phyloP scores from a whole-genome alignment of 2,329 filamentous ascomycete species.

The Ceratocystis smalleyi region DNA sequence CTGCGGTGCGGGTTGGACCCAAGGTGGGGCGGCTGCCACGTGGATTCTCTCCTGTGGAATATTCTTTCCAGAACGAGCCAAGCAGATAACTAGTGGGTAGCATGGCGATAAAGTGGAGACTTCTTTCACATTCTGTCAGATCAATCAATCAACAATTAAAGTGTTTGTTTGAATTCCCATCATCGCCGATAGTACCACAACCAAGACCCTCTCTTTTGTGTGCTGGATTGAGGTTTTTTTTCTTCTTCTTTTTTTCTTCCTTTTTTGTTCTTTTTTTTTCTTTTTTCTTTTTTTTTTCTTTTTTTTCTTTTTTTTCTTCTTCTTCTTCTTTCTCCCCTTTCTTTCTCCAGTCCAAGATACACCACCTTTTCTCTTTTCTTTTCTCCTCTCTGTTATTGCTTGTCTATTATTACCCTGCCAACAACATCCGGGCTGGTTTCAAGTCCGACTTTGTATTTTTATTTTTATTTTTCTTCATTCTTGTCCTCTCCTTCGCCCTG shows the following conservation, averaged over 20 bases:
- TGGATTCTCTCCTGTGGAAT: slow-evolving; percentile 4
- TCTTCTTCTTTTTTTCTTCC: neutral
- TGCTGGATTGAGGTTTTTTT: too few species aligned
- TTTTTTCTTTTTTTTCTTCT: neutral
- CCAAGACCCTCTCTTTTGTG: neutral
- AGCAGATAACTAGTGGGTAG: slow-evolving; percentile 6
- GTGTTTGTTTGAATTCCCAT: neutral
- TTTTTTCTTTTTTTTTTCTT: neutral
- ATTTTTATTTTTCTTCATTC: neutral
- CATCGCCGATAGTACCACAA: too few species aligned
- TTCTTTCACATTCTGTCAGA: neutral
- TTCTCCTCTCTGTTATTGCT: neutral
- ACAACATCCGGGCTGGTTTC: too few species aligned
- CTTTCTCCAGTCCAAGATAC: neutral
- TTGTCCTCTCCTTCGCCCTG: neutral
- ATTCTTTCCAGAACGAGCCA: slow-evolving; percentile 10
- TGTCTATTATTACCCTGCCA: too few species aligned
- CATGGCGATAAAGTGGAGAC: neutral
- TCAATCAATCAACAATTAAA: neutral
- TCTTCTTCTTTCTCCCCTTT: too few species aligned
- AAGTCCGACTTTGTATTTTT: too few species aligned
- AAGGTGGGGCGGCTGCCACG: slow-evolving; percentile 4
- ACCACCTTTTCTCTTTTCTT: neutral
- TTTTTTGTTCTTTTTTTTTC: neutral
- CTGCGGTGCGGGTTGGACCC: neutral